Percentiles rank a stretch among this genome's conserved stretches.
Evolutionary conservation across 2,329 filamentous ascomycete genomes (phyloP).

Genomic region (Aspergillus sp.): DNA sequence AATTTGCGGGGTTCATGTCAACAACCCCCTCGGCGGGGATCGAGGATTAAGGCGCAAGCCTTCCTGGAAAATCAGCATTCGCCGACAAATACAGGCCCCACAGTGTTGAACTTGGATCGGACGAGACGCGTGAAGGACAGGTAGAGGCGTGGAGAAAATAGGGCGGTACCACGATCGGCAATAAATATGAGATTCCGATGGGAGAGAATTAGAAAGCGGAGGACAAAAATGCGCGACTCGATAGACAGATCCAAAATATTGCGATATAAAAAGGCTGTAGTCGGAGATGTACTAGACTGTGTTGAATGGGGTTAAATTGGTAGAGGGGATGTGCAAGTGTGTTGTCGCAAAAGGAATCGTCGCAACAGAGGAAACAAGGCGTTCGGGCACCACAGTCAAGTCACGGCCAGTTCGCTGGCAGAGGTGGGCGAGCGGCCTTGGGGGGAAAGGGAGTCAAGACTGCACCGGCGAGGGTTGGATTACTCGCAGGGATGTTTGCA

Average conservation of each 20-base stretch:
- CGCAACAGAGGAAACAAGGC: conserved; percentile 33
- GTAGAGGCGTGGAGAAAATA: neutral
- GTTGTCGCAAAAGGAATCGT: conserved; percentile 15
- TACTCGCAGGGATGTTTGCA: conserved; percentile 35
- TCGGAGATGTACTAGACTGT: neutral
- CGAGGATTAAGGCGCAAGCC: conserved; percentile 31
- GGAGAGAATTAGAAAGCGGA: neutral
- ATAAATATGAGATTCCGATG: neutral
- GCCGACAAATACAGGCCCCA: conserved; percentile 21
- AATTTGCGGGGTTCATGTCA: conserved; percentile 45
- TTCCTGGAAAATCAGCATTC: conserved; percentile 37
- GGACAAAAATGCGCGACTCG: neutral
- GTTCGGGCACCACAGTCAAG: conserved; percentile 36
- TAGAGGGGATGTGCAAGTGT: neutral
- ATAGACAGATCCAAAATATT: neutral
- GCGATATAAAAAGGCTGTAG: neutral
- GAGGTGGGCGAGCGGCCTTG: conserved; percentile 29
- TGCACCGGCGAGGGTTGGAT: conserved; percentile 27
- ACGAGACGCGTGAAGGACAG: neutral
- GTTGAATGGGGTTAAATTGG: neutral
- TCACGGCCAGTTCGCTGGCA: conserved; percentile 30
- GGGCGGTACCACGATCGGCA: conserved; percentile 5
- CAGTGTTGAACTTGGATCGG: conserved; percentile 1
- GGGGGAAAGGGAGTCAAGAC: conserved; percentile 19
- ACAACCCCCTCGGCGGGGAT: conserved; percentile 40